Evolutionary conservation across 306 rosid genomes (phyloP), one percentile per base, ranked within the genome.

Genomic region (Medicago ruthenica): DNA sequence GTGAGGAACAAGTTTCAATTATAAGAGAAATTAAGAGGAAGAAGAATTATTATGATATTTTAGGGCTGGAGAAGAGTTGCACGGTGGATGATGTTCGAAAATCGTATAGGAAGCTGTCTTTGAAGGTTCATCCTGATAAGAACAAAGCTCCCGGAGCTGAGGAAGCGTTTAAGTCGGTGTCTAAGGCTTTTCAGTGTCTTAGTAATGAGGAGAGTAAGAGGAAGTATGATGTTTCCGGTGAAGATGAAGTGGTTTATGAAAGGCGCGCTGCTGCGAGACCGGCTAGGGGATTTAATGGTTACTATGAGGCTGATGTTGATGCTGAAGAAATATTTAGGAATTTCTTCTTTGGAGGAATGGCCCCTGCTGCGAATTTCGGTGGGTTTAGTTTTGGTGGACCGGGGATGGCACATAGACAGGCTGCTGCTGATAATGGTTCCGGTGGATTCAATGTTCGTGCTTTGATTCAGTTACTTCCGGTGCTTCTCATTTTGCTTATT

Each of bases 41-140:
- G 90, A 95, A 88, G 73, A 93, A 89, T 66, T 92, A 85, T 54
- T 92, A 92, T 63, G 97, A 95, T 66, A 90, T 90, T 79, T 87
- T 95, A 78, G 99, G 93, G 39, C 7, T 95, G 36, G 99, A 95
- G 83, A 95, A 87, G 90, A 84, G 83, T 78, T 90, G 99, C 76
- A 76, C 85, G 0, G 91, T 92, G 1, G 97, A 92, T 73, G 99
- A 95, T 51, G 91, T 95, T 20, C 79, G 97, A 18, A 95, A 92
- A 73, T 87, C 97, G 0, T 95, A 95, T 14, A 81, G 96, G 70
- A 92, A 95, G 64, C 84, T 95, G 16, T 95, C 98, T 3, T 84
- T 92, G 78, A 95, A 92, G 91, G 97, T 95, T 67, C 98, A 95
- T 80, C 98, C 98, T 0, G 98, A 95, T 59, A 95, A 95, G 89